Base-by-base conservation (phyloP, 257 asterid species). In the Nicotiana obtusifolia region DNA sequence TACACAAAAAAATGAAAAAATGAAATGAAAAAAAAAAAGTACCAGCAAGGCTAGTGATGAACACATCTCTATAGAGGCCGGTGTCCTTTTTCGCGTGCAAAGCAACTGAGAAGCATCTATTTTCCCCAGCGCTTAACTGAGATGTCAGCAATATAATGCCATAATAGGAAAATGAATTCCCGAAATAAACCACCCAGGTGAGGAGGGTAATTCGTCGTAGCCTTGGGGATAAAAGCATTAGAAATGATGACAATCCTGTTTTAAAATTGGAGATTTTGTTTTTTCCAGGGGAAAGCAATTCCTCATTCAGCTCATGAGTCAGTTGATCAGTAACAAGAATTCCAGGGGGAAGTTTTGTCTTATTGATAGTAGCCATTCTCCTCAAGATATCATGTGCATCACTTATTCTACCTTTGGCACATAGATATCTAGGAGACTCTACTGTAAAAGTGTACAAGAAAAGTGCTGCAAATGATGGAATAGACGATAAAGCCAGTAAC, bases 1-100 rank as follows among this genome's bases (percentile, higher is more conserved):
- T 52, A 49, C 9, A 37, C 47, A 64, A 52, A 37, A 49, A 35
- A 53, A 26, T 30, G 33, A 30, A 30, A 30, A 30, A 30, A 30
- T 30, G 31, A 30, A 64, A 69, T 64, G 71, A 19, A 16, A 31
- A 33, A 14, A 14, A 10, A 14, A 30, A 64, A 41, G 24, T 87
- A 93, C 98, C 97, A 88, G 97, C 98, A 84, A 94, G 88, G 87
- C 95, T 94, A 77, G 93, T 92, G 33, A 94, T 77, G 76, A 94
- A 88, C 44, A 91, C 94, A 69, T 92, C 95, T 16, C 84, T 77
- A 68, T 94, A 94, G 84, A 91, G 90, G 84, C 85, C 87, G 44
- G 85, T 19, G 30, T 83, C 81, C 57, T 80, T 81, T 33, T 44
- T 76, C 14, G 84, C 67, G 66, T 76, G 86, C 86, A 81, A 78